These are phyloP conservation scores for Catharanthus roseus DNA, from an alignment of 257 asterid genomes.

Conservation along the genomic window DNA sequence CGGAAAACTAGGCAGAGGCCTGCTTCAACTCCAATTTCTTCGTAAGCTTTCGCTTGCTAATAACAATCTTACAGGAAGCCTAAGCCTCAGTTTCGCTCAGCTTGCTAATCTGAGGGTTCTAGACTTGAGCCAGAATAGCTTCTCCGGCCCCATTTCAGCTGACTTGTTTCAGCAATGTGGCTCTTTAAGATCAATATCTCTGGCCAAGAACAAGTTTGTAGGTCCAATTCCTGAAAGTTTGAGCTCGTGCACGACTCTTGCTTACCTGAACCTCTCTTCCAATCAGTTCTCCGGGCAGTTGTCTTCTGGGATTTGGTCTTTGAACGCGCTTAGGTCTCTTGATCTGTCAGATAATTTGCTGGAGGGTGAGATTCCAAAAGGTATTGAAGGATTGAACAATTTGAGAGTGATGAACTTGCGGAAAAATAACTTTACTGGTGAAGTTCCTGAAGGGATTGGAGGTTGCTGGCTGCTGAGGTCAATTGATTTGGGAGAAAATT, in stretches of 20 bases:
- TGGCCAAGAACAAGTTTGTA: slow-evolving; percentile 59
- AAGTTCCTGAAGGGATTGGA: slow-evolving; percentile 65
- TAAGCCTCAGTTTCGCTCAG: slow-evolving; percentile 64
- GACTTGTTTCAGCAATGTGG: slow-evolving; percentile 87
- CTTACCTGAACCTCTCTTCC: slow-evolving; percentile 59
- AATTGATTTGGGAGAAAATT: slow-evolving; percentile 62
- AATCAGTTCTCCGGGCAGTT: slow-evolving; percentile 74
- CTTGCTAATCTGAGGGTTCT: slow-evolving; percentile 57
- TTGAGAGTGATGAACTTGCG: slow-evolving; percentile 55
- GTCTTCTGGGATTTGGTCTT: slow-evolving; percentile 63
- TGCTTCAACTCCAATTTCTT: slow-evolving; percentile 71
- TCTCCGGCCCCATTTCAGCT: slow-evolving; percentile 50
- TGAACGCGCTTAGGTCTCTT: slow-evolving; percentile 61
- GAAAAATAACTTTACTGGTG: slow-evolving; percentile 49
- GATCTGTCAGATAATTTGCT: slow-evolving; percentile 71
- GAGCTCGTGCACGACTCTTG: slow-evolving; percentile 65
- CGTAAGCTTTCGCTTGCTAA: slow-evolving; percentile 59
- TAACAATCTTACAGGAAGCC: slow-evolving; percentile 72
- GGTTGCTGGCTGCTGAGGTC: slow-evolving; percentile 53
- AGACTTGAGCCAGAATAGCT: slow-evolving; percentile 72
- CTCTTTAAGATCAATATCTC: slow-evolving; percentile 59
- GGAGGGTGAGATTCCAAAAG: slow-evolving; percentile 61
- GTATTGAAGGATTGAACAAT: slow-evolving; percentile 46
- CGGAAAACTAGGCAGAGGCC: slow-evolving; percentile 84
- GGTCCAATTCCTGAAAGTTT: slow-evolving; percentile 77